Base-by-base conservation (phyloP, 2,329 filamentous ascomycete genomes). In the Hymenoscyphus scutula region DNA sequence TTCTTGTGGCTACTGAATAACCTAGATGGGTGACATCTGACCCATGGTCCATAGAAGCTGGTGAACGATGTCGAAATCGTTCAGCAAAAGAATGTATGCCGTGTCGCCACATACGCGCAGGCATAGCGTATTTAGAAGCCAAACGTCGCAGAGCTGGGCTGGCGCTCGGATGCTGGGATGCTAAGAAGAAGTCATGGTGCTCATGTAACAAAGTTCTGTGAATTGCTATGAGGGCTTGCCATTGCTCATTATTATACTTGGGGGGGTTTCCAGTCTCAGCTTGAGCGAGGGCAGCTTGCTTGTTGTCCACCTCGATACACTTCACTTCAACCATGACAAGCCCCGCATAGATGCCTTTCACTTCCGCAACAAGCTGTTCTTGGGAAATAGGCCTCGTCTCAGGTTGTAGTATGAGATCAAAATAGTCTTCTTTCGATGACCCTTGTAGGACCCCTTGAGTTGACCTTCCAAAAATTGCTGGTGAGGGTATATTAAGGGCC, bases 71-170 rank as follows among this genome's bases (percentile, higher is more conserved):
- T 0, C 90, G 80, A 0, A 95, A 75, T 0, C 95, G 74, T 67
- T 95, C 91, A 0, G 96, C 80, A 63, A 94, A 93, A 0, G 86
- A 87, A 71, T 95, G 91, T 3, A 97, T 97, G 0, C 90, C 93
- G 90, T 81, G 0, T 0, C 91, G 83, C 93, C 93, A 97, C 90
- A 97, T 94, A 0, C 92, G 81, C 0, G 90, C 91, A 0, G 92
- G 92, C 91, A 97, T 97, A 0, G 86, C 86, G 68, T 96, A 96
- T 30, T 60, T 60, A 2, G 58, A 30, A 8, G 53, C 58, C n/a
- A 60, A 56, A 7, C 51, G 51, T n/a, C 51, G 10, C 17, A 60
- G 27, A 3, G 58, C 84, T 0, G 81, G 81, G 19, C 82, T 89
- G 0, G 91, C 90, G 0, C 87, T 89, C 0, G 91, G 92, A 71